Evolutionary conservation across 140 eudicot species (phyloP).

Genomic region (Erigeron philadelphicus): DNA sequence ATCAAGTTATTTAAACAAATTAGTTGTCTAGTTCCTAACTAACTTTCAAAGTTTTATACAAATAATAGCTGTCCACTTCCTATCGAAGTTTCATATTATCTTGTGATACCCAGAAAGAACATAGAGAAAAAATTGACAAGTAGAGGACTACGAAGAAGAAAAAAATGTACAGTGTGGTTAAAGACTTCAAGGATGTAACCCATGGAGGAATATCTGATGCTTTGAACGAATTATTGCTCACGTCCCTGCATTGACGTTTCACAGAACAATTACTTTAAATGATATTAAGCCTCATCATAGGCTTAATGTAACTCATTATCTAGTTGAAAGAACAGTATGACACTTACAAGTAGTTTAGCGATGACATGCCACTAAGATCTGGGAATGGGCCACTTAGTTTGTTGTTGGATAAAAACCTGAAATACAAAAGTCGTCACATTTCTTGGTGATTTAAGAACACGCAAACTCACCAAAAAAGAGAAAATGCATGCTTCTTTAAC

Average conservation of each 20-base stretch:
- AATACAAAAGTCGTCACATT: constrained; percentile 10
- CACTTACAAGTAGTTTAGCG: constrained; percentile 73
- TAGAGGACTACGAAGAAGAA: neutral
- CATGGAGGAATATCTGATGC: constrained; percentile 49
- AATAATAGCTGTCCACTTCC: no score
- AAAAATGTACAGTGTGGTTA: constrained; percentile 56
- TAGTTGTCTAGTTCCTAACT: no score
- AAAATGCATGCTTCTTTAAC: neutral
- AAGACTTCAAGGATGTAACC: constrained; percentile 49
- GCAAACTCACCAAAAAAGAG: neutral
- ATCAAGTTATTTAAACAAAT: no score
- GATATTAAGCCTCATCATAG: constrained; percentile 2
- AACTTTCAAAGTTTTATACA: no score
- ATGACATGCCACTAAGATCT: constrained; percentile 63
- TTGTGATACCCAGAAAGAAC: neutral
- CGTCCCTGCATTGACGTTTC: constrained; percentile 42
- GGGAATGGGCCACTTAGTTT: constrained; percentile 63
- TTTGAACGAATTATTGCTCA: constrained; percentile 62
- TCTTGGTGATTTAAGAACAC: constrained; percentile 11
- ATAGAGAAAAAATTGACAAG: neutral
- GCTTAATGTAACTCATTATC: neutral
- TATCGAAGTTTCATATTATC: no score
- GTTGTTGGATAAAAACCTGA: constrained; percentile 76
- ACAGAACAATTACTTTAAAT: neutral
- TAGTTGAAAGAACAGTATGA: neutral